Evolutionary conservation across 768 basidiomycete genomes (phyloP).

Genomic region (Sporobolomyces roseus): DNA sequence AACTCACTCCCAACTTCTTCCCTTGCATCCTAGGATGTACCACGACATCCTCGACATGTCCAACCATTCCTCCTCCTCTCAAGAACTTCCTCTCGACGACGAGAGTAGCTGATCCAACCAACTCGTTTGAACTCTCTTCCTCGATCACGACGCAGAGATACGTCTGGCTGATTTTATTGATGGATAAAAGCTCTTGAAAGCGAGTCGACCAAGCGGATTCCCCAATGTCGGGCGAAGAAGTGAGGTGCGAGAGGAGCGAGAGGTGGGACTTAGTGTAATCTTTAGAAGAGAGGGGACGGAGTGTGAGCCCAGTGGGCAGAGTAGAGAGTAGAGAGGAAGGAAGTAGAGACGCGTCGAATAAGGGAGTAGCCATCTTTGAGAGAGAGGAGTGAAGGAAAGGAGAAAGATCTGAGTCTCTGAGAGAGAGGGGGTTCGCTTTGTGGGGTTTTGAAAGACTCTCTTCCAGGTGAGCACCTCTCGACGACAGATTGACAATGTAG

Average conservation of each 20-base stretch:
- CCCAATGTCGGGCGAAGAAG: slow-evolving; percentile 65
- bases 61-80: slow-evolving; percentile 74
- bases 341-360: slow-evolving; percentile 18
- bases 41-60: slow-evolving; percentile 97
- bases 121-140: slow-evolving; percentile 63
- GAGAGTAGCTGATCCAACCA: slow-evolving; percentile 77
- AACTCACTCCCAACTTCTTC: slow-evolving; percentile 77
- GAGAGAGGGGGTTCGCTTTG: neutral
- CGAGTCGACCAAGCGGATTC: slow-evolving; percentile 66
- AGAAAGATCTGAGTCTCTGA: too few species aligned
- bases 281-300: slow-evolving; percentile 80
- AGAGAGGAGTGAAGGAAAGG: neutral
- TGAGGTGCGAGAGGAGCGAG: slow-evolving; percentile 68
- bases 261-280: slow-evolving; percentile 82
- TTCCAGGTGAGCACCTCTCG: too few species aligned
- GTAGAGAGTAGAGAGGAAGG: neutral
- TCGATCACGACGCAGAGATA: slow-evolving; percentile 88
- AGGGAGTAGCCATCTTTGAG: neutral
- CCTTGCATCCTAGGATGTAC: slow-evolving; percentile 85
- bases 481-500: too few species aligned
- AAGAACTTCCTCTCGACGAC: slow-evolving; percentile 94
- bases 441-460: neutral
- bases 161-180: slow-evolving; percentile 50
- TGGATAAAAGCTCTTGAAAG: slow-evolving; percentile 56
- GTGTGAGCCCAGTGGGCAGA: slow-evolving; percentile 43